Evolutionary conservation across 352 stramenopile species (phyloP), one percentile per base, ranked within the genome.

Genomic region (Phytophthora chlamydospora): DNA sequence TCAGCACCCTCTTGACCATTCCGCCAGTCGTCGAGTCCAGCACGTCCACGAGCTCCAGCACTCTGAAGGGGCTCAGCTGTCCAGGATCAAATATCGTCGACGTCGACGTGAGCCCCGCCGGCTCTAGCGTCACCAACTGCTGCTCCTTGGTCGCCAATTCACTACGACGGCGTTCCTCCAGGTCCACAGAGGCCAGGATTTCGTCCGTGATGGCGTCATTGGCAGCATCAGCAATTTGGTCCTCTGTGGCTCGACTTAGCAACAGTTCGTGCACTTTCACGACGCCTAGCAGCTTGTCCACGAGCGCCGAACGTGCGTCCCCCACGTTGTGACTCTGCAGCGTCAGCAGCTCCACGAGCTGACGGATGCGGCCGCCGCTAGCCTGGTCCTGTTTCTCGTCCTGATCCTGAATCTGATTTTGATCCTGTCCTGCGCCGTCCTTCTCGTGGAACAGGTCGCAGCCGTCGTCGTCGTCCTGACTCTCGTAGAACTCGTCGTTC

Each of bases 181-280:
- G 44, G 54, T 89, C 77, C 31, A 91, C 78, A 2, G 76, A 85
- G 38, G 72, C 83, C 17, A 90, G 16, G 40, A 90, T 88, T 61
- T 91, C 82, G 55, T 91, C 75, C 24, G 78, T 83, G 53, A 91
- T 88, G 7, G 80, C 83, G 49, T 90, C 83, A 58, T 90, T 89
- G 13, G 80, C 83, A 0, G 80, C 80, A 6, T 72, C 72, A 13
- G 80, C 83, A 57, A 91, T 91, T 57, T 89, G 76, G 31, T 91
- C 83, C 51, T 90, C 65, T 3, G 74, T 88, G 24, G 80, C 80
- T 49, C 84, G 78, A 21, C 72, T 85, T 40, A 91, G 62, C 57
- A 91, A 52, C 33, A 91, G 65, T 19, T 89, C 80, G 50, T 80
- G 77, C 35, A 91, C 69, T 43, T 75, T 83, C 16, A 76, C 72